Conservation (phyloP, 169 alveolate species). For the Plasmodium fragile region DNA sequence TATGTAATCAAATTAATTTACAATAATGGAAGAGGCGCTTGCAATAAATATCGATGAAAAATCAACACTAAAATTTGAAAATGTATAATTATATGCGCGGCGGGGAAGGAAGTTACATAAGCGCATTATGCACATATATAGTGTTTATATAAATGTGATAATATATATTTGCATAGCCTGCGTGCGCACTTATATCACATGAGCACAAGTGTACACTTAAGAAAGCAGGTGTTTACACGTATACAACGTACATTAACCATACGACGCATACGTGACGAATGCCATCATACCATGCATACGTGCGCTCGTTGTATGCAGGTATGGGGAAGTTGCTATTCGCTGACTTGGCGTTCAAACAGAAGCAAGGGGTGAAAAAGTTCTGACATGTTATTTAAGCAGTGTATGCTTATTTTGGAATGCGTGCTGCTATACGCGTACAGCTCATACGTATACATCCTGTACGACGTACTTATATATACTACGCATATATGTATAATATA, state of each 20-base stretch:
- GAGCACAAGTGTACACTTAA: neutral
- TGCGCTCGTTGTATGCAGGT: conserved; percentile 9
- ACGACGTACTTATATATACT: neutral
- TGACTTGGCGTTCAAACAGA: conserved; percentile 17
- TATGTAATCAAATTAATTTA: conserved; percentile 14
- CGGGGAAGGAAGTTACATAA: neutral
- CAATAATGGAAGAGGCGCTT: conserved; percentile 5
- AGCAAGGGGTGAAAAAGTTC: conserved; percentile 1
- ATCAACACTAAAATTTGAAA: neutral
- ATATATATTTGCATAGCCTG: neutral
- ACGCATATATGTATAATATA: neutral
- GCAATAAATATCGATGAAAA: conserved; percentile 2
- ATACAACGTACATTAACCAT: neutral
- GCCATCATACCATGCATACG: neutral
- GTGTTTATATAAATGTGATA: neutral
- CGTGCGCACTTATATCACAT: neutral
- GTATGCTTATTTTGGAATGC: neutral
- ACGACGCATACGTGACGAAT: neutral
- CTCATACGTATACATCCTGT: neutral
- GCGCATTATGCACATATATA: neutral
- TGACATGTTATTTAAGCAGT: neutral
- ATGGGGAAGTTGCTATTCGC: neutral
- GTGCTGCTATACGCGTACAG: neutral
- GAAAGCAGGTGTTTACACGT: neutral
- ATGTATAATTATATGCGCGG: neutral